These are phyloP conservation scores for Aspergillus calidoustus DNA, from an alignment of 2,329 filamentous ascomycete species.

Conservation along the genomic window DNA sequence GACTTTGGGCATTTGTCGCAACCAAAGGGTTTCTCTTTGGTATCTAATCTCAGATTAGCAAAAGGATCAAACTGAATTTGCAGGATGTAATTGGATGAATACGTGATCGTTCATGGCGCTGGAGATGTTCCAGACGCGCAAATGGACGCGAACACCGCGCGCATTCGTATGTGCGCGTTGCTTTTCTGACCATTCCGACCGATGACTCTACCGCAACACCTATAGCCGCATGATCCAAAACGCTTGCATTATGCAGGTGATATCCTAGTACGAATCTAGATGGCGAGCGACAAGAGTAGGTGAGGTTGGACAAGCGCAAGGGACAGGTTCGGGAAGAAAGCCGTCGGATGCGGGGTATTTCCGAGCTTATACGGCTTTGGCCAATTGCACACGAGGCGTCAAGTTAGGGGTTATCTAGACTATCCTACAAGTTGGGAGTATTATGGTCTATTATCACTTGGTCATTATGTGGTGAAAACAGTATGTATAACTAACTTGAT, in stretches of 20 bases:
- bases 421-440: too few relatives aligned
- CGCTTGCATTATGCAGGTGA: not conserved
- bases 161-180: slow-evolving; percentile 33
- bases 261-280: not conserved
- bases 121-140: slow-evolving; percentile 41
- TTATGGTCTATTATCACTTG: too few relatives aligned
- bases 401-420: too few relatives aligned
- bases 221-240: not conserved
- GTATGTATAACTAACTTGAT: too few relatives aligned
- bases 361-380: not conserved
- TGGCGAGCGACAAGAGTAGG: not conserved
- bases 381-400: not conserved
- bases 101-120: slow-evolving; percentile 43
- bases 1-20: slow-evolving; percentile 39
- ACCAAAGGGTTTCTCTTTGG: slow-evolving; percentile 40
- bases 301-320: not conserved
- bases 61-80: slow-evolving; percentile 14
- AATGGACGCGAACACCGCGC: slow-evolving; percentile 37
- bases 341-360: not conserved
- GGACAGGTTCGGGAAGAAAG: not conserved
- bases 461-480: too few relatives aligned
- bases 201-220: not conserved
- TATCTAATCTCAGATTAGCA: slow-evolving; percentile 29
- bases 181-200: slow-evolving; percentile 26
- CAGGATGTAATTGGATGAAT: slow-evolving; percentile 14